Percentiles rank a stretch among this genome's conserved stretches.
Evolutionary conservation across 2,329 filamentous ascomycete species (phyloP).

Genomic region (Colletotrichum agaves): DNA sequence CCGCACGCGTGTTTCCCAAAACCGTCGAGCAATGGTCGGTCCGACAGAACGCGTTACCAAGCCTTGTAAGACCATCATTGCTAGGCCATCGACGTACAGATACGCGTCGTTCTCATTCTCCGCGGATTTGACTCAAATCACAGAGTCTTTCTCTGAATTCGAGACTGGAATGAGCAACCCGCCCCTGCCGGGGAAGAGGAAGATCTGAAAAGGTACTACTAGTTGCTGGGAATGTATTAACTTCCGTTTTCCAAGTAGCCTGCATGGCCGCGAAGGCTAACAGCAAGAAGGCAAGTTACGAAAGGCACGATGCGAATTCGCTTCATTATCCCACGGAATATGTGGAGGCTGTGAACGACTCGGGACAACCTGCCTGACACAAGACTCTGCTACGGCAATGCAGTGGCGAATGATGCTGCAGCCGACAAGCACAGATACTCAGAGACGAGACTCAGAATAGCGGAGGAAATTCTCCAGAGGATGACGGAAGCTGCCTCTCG

Average conservation of each 20-base stretch:
- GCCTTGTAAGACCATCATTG: too few relatives aligned
- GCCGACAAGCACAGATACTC: conserved; percentile 1
- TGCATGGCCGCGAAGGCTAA: neutral
- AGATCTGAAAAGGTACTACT: conserved; percentile 63
- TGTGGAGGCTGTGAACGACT: conserved; percentile 60
- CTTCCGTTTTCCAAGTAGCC: accelerated
- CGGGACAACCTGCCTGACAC: conserved; percentile 55
- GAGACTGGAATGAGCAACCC: accelerated
- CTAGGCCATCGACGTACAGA: neutral
- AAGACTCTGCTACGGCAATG: conserved; percentile 56
- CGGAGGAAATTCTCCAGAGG: neutral
- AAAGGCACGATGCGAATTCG: conserved; percentile 61
- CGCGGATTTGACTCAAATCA: neutral
- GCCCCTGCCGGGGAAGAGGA: conserved; percentile 38
- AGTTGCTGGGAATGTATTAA: conserved; percentile 66
- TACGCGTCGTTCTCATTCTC: neutral
- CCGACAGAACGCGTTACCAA: too few relatives aligned
- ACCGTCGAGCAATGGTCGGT: neutral
- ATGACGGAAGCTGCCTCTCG: neutral
- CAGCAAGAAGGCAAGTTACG: conserved; percentile 52
- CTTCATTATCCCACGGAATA: conserved; percentile 47
- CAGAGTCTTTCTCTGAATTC: neutral
- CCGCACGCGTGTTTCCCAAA: neutral
- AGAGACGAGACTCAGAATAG: neutral
- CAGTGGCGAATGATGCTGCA: neutral